Percentiles rank a stretch among this genome's conserved stretches.
Evolutionary conservation across 495 filamentous ascomycete species (phyloP).

Genomic region (Aspergillus funiculosus): DNA sequence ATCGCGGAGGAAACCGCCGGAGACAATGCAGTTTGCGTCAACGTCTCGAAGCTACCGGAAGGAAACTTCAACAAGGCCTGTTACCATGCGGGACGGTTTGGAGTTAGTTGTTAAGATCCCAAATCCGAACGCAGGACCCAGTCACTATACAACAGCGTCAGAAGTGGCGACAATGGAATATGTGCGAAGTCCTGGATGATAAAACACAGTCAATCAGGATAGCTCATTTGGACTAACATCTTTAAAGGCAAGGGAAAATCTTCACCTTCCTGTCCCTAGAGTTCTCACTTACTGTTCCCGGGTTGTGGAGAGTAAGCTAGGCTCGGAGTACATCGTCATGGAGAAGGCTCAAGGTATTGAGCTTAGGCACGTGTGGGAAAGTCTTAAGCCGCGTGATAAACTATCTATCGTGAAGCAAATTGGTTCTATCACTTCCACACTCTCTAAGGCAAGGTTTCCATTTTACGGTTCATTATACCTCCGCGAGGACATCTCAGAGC

Average conservation of each 20-base stretch:
- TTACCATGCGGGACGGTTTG: constrained; percentile 26
- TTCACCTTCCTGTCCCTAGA: constrained; percentile 11
- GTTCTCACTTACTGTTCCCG: constrained; percentile 8
- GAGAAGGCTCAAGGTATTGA: constrained; percentile 11
- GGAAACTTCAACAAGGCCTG: constrained; percentile 32
- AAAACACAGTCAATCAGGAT: neutral
- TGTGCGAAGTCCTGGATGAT: constrained; percentile 3
- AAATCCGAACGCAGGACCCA: constrained; percentile 19
- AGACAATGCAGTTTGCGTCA: constrained; percentile 3
- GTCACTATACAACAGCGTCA: too few relatives aligned
- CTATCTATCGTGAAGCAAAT: constrained; percentile 12
- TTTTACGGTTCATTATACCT: constrained; percentile 8
- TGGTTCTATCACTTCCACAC: constrained; percentile 4
- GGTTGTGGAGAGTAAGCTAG: constrained; percentile 8
- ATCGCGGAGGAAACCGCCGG: constrained; percentile 5
- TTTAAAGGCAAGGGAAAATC: constrained; percentile 3
- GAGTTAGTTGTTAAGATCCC: constrained; percentile 24
- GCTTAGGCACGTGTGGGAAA: constrained; percentile 11
- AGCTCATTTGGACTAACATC: neutral
- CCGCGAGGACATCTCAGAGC: neutral
- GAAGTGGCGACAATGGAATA: constrained; percentile 32
- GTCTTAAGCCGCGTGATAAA: constrained; percentile 8
- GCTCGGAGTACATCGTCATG: constrained; percentile 19
- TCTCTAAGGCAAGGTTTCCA: neutral
- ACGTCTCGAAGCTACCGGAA: constrained; percentile 24